phyloP scores from a whole-genome alignment of 352 stramenopile species.

The Phytophthora hybrid region DNA sequence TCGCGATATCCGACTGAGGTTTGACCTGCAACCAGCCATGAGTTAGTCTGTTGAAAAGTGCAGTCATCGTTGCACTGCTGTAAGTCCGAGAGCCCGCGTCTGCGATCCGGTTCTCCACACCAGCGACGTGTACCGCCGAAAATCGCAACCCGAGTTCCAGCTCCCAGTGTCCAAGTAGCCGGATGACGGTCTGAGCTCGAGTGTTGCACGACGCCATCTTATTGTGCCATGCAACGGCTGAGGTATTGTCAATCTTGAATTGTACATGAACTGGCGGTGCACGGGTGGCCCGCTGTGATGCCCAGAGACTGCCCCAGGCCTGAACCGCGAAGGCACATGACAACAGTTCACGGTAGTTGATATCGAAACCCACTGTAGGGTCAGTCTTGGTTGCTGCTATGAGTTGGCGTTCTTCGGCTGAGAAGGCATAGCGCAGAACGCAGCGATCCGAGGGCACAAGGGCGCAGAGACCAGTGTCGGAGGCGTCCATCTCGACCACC shows the following conservation, averaged over 20 bases:
- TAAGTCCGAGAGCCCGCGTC: constrained; percentile 3
- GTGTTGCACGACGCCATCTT: neutral
- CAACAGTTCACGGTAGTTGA: neutral
- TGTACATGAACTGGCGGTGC: neutral
- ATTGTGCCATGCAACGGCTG: neutral
- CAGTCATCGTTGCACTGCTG: neutral
- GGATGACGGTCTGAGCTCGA: too few relatives aligned
- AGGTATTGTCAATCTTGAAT: neutral
- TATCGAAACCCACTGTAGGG: neutral
- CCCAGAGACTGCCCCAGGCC: neutral
- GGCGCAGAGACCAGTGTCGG: constrained; percentile 16
- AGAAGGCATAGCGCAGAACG: neutral
- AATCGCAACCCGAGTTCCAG: too few relatives aligned
- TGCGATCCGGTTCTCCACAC: constrained; percentile 8
- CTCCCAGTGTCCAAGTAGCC: too few relatives aligned
- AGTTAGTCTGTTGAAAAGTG: constrained; percentile 8
- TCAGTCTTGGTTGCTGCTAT: neutral
- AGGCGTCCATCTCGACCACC: constrained; percentile 15
- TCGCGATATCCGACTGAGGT: neutral
- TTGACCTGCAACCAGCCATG: neutral
- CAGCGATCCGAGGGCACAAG: neutral
- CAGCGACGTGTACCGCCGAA: neutral
- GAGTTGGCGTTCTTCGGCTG: neutral
- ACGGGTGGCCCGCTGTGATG: too few relatives aligned
- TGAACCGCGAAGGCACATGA: constrained; percentile 4